A percentile compares a stretch with the other conserved stretches of the same genome.
Evolutionary conservation across 495 filamentous ascomycete genomes (phyloP).

Genomic region (Penicillium bialowiezense): DNA sequence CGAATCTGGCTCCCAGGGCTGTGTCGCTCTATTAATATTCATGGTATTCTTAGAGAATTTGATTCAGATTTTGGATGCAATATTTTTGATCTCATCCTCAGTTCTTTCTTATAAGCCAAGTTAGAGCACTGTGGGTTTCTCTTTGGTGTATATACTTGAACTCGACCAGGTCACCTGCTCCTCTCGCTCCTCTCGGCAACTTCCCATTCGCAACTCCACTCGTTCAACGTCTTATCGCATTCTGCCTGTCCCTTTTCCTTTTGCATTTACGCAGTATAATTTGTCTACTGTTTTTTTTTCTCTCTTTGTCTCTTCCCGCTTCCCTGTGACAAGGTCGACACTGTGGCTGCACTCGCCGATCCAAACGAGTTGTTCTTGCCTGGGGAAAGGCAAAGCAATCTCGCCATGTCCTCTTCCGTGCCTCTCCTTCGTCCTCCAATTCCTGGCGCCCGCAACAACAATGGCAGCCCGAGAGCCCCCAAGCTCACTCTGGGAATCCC

Average conservation of each 20-base stretch:
- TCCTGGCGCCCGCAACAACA: slow-evolving; percentile 63
- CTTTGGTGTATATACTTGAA: no score
- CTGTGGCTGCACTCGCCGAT: slow-evolving; percentile 44
- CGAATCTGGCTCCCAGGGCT: slow-evolving; percentile 19
- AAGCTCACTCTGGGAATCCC: slow-evolving; percentile 86
- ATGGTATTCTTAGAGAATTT: not conserved
- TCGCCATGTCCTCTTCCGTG: slow-evolving; percentile 75
- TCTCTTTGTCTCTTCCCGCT: slow-evolving; percentile 5
- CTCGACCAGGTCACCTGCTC: slow-evolving; percentile 24
- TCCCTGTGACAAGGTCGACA: slow-evolving; percentile 18
- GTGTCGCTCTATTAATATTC: slow-evolving; percentile 33
- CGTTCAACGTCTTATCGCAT: slow-evolving; percentile 7
- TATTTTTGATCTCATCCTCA: not conserved
- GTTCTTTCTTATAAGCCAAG: not conserved
- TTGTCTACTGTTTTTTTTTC: not conserved
- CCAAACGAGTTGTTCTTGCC: slow-evolving; percentile 50
- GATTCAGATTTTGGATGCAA: not conserved
- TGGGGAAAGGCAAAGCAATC: slow-evolving; percentile 47
- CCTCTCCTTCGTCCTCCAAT: slow-evolving; percentile 83
- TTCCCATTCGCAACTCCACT: slow-evolving; percentile 6
- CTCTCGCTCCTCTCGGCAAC: slow-evolving; percentile 4
- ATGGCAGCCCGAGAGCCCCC: slow-evolving; percentile 59
- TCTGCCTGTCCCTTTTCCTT: not conserved
- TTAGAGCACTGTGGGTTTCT: no score
- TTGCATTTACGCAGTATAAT: not conserved